Evolutionary conservation across 164 flowering plant genomes (phyloP), one percentile per base, ranked within the genome.

Genomic region (Malania oleifera): DNA sequence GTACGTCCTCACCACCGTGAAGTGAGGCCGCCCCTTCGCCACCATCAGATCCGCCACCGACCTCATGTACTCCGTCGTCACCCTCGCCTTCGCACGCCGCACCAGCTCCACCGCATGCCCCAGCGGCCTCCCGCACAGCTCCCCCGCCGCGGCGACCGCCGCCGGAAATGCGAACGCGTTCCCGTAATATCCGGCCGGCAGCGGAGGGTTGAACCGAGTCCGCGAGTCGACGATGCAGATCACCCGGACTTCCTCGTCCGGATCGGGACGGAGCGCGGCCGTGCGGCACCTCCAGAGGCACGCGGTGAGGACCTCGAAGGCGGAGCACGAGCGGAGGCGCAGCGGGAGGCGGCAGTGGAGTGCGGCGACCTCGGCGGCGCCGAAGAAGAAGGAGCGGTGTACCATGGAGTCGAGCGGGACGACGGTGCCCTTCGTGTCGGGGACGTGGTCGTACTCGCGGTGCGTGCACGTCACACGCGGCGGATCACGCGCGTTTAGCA

Each of bases 21-120:
- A 67, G 38, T 61, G 64, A 0, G 85, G 83, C 38, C 87, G 51
- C 0, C 77, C 83, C 29, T 53, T 76, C 0, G 28, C 35, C 37
- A 74, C 90, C 79, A 80, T 66, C n/a, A 75, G 44, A 47, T 79
- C 85, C 10, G 80, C 82, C 56, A 70, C 13, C 2, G 85, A 81
- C 14, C 39, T 63, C 72, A 80, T 66, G 67, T 77, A 80, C 63
- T 82, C 90, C 14, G 65, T 73, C 0, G 67, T 78, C 22, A 78
- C 80, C 0, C 52, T 46, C 0, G 54, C 40, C 28, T 80, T 85
- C 0, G 82, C 74, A 45, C 51, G 48, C 57, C 29, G 73, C 65
- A 84, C 76, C 34, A 73, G 38, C 28, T 78, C 79, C 59, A 78
- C 3, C 0, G 80, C 78, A 17, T 71, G 76, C 0, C 48, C 73